Conservation (phyloP, 768 basidiomycete genomes). For the Ramaria sp. region DNA sequence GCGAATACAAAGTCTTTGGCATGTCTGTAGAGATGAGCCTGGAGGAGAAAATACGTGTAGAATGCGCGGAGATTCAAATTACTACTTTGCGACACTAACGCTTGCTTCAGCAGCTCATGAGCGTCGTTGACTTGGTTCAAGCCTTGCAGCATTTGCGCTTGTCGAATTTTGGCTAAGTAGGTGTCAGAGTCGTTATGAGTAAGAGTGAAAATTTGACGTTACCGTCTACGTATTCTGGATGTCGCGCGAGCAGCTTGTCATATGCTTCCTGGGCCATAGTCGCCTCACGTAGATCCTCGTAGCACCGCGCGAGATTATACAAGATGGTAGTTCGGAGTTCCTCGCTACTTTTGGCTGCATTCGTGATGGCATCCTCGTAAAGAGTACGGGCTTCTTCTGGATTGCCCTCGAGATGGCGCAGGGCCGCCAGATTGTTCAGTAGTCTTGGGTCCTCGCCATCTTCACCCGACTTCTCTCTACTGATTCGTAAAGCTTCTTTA, state of each 20-base stretch:
- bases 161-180: constrained; percentile 76
- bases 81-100: constrained; percentile 60
- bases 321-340: constrained; percentile 71
- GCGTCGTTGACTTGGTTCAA: constrained; percentile 70
- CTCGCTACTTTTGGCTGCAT: constrained; percentile 45
- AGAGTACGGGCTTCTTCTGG: constrained; percentile 42
- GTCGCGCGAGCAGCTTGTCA: constrained; percentile 72
- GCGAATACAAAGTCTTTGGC: constrained; percentile 87
- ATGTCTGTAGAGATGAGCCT: constrained; percentile 53
- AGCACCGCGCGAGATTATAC: constrained; percentile 87
- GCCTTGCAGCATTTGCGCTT: constrained; percentile 66
- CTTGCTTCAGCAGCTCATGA: constrained; percentile 83
- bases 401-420: constrained; percentile 61
- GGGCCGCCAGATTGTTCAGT: constrained; percentile 69
- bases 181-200: background rate
- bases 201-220: constrained; percentile 16
- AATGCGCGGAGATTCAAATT: constrained; percentile 86
- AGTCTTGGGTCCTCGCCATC: constrained; percentile 50
- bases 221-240: constrained; percentile 97
- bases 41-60: constrained; percentile 88
- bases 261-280: constrained; percentile 76
- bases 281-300: constrained; percentile 74
- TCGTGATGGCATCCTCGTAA: constrained; percentile 68
- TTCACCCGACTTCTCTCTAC: constrained; percentile 30
- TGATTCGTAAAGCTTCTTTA: constrained; percentile 59